Evolutionary conservation across 148 eudicot genomes (phyloP), one percentile per base, ranked within the genome.

Genomic region (Dianthus caryophyllus): DNA sequence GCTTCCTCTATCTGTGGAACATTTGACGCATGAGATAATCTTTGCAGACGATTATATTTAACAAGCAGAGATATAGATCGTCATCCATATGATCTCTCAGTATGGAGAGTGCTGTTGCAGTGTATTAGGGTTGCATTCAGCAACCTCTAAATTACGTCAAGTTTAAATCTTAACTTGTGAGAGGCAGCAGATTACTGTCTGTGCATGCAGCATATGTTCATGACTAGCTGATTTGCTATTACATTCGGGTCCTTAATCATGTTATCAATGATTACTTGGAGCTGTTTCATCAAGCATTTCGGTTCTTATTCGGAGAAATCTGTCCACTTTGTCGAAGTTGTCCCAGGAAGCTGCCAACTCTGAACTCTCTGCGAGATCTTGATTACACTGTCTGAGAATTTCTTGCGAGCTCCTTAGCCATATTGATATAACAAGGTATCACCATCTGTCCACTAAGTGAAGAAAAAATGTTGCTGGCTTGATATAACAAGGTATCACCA

Each of bases 191-290:
- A 80, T 74, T 17, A 85, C 81, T 24, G 71, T 72, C 63, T 72
- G 73, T 30, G 74, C 74, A 53, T 64, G 77, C 44, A n/a, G n/a
- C 68, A 53, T 70, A 78, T 80, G 36, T 84, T 73, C 48, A 52
- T 75, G 27, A 65, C 82, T 57, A 75, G 58, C 31, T 80, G 71
- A 68, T 71, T 41, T 61, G 83, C 76, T 68, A 85, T 74, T 30
- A 64, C 73, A 77, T 84, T 77, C 66, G 87, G 72, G 67, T 75
- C 82, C 61, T 82, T 80, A 44, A 87, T 93, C 27, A 87, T 82
- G 56, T 60, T 73, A n/a, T n/a, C n/a, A n/a, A n/a, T n/a, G n/a
- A n/a, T n/a, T n/a, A n/a, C n/a, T n/a, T n/a, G n/a, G n/a, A n/a
- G n/a, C n/a, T n/a, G n/a, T n/a, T n/a, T n/a, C n/a, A n/a, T n/a